Evolutionary conservation across 805 yeast genomes (phyloP), one percentile per base, ranked within the genome.

Genomic region (Starmerella floricola): DNA sequence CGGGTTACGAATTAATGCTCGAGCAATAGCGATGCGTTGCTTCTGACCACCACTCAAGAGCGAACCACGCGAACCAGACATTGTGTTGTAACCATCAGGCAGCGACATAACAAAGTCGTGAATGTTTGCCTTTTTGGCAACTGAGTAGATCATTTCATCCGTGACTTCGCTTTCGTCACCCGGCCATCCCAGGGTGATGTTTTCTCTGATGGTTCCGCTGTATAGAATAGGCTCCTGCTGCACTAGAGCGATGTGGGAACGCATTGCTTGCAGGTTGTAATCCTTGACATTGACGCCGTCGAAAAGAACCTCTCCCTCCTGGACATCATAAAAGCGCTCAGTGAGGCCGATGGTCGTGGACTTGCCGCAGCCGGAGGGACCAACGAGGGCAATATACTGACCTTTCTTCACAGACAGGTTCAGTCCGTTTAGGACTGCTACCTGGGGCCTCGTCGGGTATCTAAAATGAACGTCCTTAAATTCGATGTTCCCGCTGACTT

Each of bases 11-110:
- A 79, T 73, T 46, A 79, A 62, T 1, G 84, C 83, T 48, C 87
- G 64, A 0, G 87, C 87, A 59, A 79, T 76, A 6, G 86, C 86
- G 32, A 79, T 65, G 51, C 85, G 69, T 62, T 79, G 87, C 56
- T 79, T 78, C 58, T 79, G 87, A 11, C 87, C 87, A 30, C 86
- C 87, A 4, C 82, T 75, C 18, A 79, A 57, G 21, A 74, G 61
- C 1, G 76, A 68, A 0, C 80, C 80, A 36, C 75, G 63, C 8
- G 72, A 59, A 1, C 79, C 79, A 41, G 72, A 68, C 17, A 64
- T 58, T 0, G 80, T 74, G 41, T 75, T 74, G 52, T 73, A 75
- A 2, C 77, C 78, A 33, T 75, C 78, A 1, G 79, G 78, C 47
- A 76, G 67, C 1, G 69, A 59, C 56, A 60, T 61, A 38, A 75